Percentiles rank a stretch among this genome's conserved stretches.
Evolutionary conservation across 129 eudicot species (phyloP).

Genomic region (Lonicera japonica): DNA sequence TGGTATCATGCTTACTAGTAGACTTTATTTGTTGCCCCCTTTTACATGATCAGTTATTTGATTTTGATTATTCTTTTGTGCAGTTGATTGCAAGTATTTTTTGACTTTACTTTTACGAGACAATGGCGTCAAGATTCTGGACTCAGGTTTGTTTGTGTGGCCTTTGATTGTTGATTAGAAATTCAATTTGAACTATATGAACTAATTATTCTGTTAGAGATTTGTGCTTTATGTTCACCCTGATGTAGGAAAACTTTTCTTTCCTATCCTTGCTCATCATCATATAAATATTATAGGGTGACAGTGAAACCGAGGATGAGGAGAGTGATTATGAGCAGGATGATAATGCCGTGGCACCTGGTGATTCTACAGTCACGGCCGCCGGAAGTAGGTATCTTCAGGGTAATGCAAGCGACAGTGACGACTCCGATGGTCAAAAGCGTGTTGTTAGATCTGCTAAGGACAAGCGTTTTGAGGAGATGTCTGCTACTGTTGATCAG

Average conservation of each 20-base stretch:
- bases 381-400: conserved; percentile 31
- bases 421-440: conserved; percentile 44
- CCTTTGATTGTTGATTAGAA: neutral
- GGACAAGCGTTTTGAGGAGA: conserved; percentile 84
- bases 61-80: neutral
- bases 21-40: neutral
- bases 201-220: neutral
- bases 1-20: neutral
- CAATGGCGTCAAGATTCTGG: neutral
- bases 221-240: neutral
- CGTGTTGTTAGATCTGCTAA: conserved; percentile 68
- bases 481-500: conserved; percentile 78
- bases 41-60: neutral
- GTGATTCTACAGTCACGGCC: conserved; percentile 17
- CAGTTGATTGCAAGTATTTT: neutral
- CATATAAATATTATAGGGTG: conserved; percentile 30
- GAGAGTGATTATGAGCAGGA: conserved; percentile 59
- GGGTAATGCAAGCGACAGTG: conserved; percentile 51
- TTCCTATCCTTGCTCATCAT: no score
- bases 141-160: conserved; percentile 2
- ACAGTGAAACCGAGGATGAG: conserved; percentile 73
- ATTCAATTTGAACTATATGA: neutral
- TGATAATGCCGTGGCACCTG: conserved; percentile 22
- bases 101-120: neutral
- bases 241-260: neutral